Evolutionary conservation across 306 rosid species (phyloP), one percentile per base, ranked within the genome.

Genomic region (Lathyrus sativus): DNA sequence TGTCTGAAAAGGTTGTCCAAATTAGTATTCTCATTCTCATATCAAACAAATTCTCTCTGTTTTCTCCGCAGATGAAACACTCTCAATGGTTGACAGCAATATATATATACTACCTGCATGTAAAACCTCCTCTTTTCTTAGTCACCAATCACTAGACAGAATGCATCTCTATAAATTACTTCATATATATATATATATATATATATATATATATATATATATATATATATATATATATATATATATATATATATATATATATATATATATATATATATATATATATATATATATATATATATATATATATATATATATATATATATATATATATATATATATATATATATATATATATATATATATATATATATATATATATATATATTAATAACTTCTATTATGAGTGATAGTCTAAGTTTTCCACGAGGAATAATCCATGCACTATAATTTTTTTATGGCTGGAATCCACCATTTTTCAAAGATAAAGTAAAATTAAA

Each of bases 51-150:
- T 17, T 39, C 33, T 51, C 57, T 70, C 22, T 71, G 11, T 59
- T 49, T 66, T 54, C 69, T 75, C 44, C 62, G 7, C 5, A 6
- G 43, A 79, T 42, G 62, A 55, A 74, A 63, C 81, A 77, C 68
- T 45, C n/a, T 70, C 29, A 80, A 65, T 80, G 76, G 56, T 51
- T 67, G 62, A 28, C 68, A 70, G 71, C 50, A 60, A 71, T 51
- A 71, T 50, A 46, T 50, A 46, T 50, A 59, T 71, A 71, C 72
- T 45, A 76, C 81, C 77, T 77, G 77, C 76, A 78, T 74, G 69
- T 43, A 60, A 50, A 76, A 70, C 62, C 67, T 56, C 62, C 70
- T 44, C 48, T 70, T 65, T 80, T 59, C 19, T 17, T 41, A 65
- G 11, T 51, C 72, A 50, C 62, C 71, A 33, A 11, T 63, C 67